Base-by-base conservation (phyloP, 306 rosid genomes). In the Medicago lupulina region DNA sequence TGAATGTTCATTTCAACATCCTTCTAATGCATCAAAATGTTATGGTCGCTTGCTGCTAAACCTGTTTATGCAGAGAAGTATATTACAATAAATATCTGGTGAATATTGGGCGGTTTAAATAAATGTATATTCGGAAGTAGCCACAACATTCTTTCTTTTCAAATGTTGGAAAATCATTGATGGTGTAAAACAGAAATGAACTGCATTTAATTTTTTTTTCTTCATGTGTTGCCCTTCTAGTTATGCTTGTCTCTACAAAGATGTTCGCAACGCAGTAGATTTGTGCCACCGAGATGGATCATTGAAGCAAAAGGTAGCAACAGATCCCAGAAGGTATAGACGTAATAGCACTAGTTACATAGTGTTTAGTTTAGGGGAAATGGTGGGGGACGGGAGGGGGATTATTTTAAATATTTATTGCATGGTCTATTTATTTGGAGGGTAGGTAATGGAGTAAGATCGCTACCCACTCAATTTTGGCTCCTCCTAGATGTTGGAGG, bases 241-340 rank as follows among this genome's bases (percentile, higher is more conserved):
- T 70, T 95, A 92, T 71, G 86, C 97, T 73, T 82, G 84, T 46
- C 87, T 95, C 84, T 95, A 92, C 82, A 95, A 85, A 87, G 99
- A 95, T 90, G 96, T 95, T 83, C 88, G 99, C 81, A 93, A 96
- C 66, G 99, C 99, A 13, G 97, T 95, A 77, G 99, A 95, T 83
- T 76, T 95, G 87, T 95, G 99, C 78, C 99, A 95, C 80, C 97
- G 98, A 10, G 99, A 95, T 74, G 99, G 99, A 81, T 87, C 98
- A 62, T 83, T 95, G 82, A 95, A 95, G 92, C 95, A 90, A 84
- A 89, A 88, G 97, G 99, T 95, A 79, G 99, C 97, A 54, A 79
- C 81, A 70, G 93, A 92, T 73, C 99, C 99, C 23, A 80, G 85
- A 85, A 85, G 87, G 99, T 95, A 81, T 76, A 83, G 49, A 77